Conservation (phyloP, 805 yeast species). For the Myxozyma melibiosi region DNA sequence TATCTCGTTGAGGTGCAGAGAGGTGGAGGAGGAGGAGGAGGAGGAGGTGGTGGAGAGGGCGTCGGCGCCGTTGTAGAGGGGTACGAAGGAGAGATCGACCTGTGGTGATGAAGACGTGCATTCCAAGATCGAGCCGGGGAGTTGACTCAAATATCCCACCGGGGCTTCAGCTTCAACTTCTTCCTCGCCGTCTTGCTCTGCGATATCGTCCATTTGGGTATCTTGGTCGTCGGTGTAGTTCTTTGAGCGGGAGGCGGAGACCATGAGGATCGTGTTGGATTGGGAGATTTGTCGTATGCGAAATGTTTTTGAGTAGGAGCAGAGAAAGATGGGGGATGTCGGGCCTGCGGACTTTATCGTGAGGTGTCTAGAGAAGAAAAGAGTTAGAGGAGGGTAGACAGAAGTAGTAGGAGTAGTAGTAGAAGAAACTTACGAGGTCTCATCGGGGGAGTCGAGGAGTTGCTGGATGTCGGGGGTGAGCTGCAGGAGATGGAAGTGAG, state of each 20-base stretch:
- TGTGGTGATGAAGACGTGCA: slow-evolving; percentile 13
- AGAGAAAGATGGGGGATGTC: slow-evolving; percentile 54
- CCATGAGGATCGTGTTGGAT: slow-evolving; percentile 75
- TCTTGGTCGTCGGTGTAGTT: neutral
- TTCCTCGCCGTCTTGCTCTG: neutral
- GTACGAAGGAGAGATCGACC: slow-evolving; percentile 26
- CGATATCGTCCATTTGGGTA: slow-evolving; percentile 1
- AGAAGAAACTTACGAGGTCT: slow-evolving; percentile 6
- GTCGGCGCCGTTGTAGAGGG: slow-evolving; percentile 27
- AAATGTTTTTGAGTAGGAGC: slow-evolving; percentile 63
- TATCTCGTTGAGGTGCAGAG: slow-evolving; percentile 3
- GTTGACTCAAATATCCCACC: neutral
- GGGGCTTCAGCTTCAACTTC: slow-evolving; percentile 4
- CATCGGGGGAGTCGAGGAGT: slow-evolving; percentile 18
- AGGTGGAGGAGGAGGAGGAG: slow-evolving; percentile 14
- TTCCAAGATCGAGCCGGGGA: slow-evolving; percentile 27
- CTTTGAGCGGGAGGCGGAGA: slow-evolving; percentile 37
- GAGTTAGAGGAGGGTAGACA: neutral
- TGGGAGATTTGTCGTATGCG: slow-evolving; percentile 77
- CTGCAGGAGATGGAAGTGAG: slow-evolving; percentile 20
- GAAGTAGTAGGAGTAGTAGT: neutral
- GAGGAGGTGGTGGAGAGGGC: neutral
- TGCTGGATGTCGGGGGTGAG: slow-evolving; percentile 24
- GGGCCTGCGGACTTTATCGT: slow-evolving; percentile 13
- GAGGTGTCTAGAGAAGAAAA: neutral